A percentile compares a stretch with the other conserved stretches of the same genome.
Conservation (phyloP, 1,284 basidiomycete genomes). For the Tilletia horrida region DNA sequence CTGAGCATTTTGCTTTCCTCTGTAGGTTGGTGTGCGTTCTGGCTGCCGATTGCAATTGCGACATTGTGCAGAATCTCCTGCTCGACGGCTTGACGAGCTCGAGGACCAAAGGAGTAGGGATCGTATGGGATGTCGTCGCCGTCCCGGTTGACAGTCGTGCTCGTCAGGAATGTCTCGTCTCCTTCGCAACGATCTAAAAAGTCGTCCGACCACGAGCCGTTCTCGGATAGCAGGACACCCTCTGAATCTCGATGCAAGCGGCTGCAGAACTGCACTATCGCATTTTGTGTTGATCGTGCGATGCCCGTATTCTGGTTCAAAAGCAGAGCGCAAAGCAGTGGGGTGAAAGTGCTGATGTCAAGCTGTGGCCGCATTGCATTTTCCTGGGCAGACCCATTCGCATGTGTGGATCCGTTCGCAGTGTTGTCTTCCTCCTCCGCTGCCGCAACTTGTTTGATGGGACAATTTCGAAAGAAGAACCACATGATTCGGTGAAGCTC, state of each 20-base stretch:
- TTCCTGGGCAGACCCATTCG: constrained; percentile 17
- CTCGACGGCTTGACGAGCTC: constrained; percentile 35
- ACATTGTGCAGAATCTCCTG: constrained; percentile 51
- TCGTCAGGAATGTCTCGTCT: constrained; percentile 16
- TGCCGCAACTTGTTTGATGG: constrained; percentile 23
- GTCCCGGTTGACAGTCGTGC: constrained; percentile 35
- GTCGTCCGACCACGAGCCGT: neutral
- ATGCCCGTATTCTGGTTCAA: constrained; percentile 74
- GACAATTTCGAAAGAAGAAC: constrained; percentile 81
- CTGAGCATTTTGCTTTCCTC: neutral
- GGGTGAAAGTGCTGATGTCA: constrained; percentile 81
- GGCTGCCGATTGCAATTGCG: constrained; percentile 40
- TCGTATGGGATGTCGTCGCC: constrained; percentile 43
- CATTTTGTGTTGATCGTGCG: constrained; percentile 69
- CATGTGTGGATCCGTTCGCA: constrained; percentile 18
- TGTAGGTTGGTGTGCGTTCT: constrained; percentile 15
- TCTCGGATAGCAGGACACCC: neutral
- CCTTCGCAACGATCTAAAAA: neutral
- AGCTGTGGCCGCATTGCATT: constrained; percentile 60
- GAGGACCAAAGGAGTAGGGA: constrained; percentile 42
- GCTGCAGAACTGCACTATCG: constrained; percentile 73
- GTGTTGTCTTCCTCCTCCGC: constrained; percentile 27
- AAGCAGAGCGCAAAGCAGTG: constrained; percentile 81
- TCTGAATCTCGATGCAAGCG: constrained; percentile 53
- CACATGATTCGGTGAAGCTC: constrained; percentile 80